Evolutionary conservation across 129 eudicot genomes (phyloP).

Genomic region (Chrysanthemum makinoi): DNA sequence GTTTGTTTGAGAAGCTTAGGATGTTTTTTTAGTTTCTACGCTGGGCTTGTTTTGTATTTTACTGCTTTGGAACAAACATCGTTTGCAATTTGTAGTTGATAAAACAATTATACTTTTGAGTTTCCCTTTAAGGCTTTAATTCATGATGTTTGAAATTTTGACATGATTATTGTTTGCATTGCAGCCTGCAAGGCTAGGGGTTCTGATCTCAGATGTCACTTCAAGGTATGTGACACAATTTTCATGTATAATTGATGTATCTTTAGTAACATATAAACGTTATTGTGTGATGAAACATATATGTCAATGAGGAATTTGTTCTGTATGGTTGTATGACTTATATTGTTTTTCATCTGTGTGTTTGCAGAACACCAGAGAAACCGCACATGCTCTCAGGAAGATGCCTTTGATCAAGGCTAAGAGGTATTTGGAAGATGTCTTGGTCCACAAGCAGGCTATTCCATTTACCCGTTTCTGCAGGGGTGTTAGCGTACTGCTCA

Average conservation of each 20-base stretch:
- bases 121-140: neutral
- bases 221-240: constrained; percentile 37
- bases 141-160: neutral
- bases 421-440: constrained; percentile 58
- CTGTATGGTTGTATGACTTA: too few species aligned
- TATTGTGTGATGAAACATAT: too few species aligned
- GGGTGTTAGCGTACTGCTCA: constrained; percentile 63
- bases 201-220: constrained; percentile 53
- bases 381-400: constrained; percentile 52
- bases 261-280: too few species aligned
- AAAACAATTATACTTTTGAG: neutral
- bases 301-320: too few species aligned
- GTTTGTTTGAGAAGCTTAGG: constrained; percentile 35
- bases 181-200: constrained; percentile 74
- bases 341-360: neutral
- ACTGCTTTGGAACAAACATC: too few species aligned
- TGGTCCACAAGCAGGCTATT: constrained; percentile 58
- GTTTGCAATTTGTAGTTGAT: too few species aligned
- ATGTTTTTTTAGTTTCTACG: too few species aligned
- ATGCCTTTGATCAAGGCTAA: constrained; percentile 52
- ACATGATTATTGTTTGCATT: constrained; percentile 9
- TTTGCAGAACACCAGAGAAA: constrained; percentile 52
- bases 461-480: constrained; percentile 60
- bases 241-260: neutral
- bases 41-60: too few species aligned